phyloP scores from a whole-genome alignment of 441 rosid genomes.

The Viola pubescens region DNA sequence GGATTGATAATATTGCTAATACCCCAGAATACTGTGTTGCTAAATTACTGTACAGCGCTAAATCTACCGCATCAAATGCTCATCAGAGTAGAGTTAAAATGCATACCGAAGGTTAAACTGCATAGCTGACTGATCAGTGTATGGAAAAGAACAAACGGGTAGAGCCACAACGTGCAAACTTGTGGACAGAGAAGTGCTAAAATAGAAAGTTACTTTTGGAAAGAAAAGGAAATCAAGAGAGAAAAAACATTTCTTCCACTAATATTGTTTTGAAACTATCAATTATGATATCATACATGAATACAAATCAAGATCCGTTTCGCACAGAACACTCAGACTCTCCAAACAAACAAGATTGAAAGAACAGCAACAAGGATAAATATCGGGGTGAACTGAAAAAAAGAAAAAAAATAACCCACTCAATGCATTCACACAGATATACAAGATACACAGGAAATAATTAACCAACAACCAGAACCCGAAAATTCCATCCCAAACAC shows the following conservation, averaged over 20 bases:
- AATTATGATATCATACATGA: slow-evolving; percentile 29
- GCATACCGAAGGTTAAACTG: no score
- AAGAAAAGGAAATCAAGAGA: neutral
- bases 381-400: neutral
- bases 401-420: slow-evolving; percentile 3
- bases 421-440: slow-evolving; percentile 45
- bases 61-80: no score
- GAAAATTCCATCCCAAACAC: slow-evolving; percentile 3
- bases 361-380: no score
- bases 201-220: neutral
- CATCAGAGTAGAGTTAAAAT: no score
- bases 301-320: slow-evolving; percentile 18
- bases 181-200: no score
- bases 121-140: no score
- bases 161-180: no score
- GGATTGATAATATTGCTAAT: no score
- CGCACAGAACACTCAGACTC: slow-evolving; percentile 16
- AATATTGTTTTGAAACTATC: slow-evolving; percentile 9
- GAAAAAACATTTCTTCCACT: slow-evolving; percentile 16
- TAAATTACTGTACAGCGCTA: no score
- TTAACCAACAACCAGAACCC: slow-evolving; percentile 20
- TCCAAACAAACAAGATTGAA: slow-evolving; percentile 18
- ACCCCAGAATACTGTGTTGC: no score
- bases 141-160: no score
- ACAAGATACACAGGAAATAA: slow-evolving; percentile 37